Conservation (phyloP, 495 filamentous ascomycete genomes). For the Cladorrhinum samala region DNA sequence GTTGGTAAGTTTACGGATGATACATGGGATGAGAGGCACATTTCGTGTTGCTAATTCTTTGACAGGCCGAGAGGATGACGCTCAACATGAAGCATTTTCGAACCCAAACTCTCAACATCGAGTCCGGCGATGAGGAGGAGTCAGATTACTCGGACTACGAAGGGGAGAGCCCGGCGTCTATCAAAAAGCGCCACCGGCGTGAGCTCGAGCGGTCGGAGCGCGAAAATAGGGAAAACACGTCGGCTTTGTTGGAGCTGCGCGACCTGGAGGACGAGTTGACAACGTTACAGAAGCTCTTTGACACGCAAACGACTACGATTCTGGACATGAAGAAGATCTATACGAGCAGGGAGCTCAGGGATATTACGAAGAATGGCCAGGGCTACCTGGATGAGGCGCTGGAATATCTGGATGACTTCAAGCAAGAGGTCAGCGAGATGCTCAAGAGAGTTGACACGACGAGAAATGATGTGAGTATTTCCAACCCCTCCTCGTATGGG, state of each 20-base stretch:
- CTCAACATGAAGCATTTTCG: slow-evolving; percentile 59
- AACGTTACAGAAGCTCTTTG: slow-evolving; percentile 53
- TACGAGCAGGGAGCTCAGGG: slow-evolving; percentile 24
- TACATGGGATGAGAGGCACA: too few relatives aligned
- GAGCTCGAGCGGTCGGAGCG: slow-evolving; percentile 46
- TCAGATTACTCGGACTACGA: slow-evolving; percentile 37
- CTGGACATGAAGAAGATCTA: slow-evolving; percentile 42
- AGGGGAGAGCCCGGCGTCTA: slow-evolving; percentile 36
- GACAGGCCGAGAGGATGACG: slow-evolving; percentile 61
- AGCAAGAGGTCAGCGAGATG: slow-evolving; percentile 53
- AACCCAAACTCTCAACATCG: slow-evolving; percentile 38
- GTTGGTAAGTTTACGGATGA: slow-evolving; percentile 48
- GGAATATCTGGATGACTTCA: slow-evolving; percentile 50
- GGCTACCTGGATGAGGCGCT: slow-evolving; percentile 47
- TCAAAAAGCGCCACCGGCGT: slow-evolving; percentile 45
- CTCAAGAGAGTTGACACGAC: slow-evolving; percentile 43
- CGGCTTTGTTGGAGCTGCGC: slow-evolving; percentile 56
- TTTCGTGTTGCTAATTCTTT: too few relatives aligned
- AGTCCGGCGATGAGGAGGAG: slow-evolving; percentile 40
- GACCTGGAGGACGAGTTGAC: slow-evolving; percentile 63
- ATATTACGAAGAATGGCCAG: slow-evolving; percentile 33
- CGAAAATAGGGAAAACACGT: slow-evolving; percentile 57
- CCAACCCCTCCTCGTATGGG: too few relatives aligned
- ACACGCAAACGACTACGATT: slow-evolving; percentile 48
- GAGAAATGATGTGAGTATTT: slow-evolving; percentile 35